These are phyloP conservation scores for Cicer judaicum DNA, from an alignment of 306 rosid species.

Conservation along the genomic window DNA sequence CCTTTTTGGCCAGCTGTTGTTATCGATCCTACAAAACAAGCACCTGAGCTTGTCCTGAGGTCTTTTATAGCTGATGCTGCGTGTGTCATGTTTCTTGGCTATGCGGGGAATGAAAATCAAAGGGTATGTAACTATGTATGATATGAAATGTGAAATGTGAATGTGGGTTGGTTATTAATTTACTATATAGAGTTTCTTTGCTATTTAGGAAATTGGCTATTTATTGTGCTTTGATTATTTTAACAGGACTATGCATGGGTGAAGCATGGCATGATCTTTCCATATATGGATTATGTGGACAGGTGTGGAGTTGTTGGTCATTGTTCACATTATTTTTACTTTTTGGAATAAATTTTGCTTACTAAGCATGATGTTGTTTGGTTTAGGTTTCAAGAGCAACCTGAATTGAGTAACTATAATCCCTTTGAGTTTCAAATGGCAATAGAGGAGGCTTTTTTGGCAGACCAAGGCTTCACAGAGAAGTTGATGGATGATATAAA, in stretches of 20 bases:
- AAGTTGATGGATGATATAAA: constrained; percentile 89
- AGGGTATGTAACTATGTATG: constrained; percentile 60
- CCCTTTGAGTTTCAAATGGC: constrained; percentile 83
- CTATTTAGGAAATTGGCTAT: constrained; percentile 42
- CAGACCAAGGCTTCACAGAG: constrained; percentile 91
- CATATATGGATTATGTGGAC: constrained; percentile 80
- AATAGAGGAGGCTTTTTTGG: constrained; percentile 93
- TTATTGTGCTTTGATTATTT: constrained; percentile 50
- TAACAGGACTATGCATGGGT: constrained; percentile 99
- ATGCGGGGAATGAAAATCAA: constrained; percentile 74
- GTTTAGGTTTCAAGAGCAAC: constrained; percentile 88
- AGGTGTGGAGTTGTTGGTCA: constrained; percentile 62
- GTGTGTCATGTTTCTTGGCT: constrained; percentile 98
- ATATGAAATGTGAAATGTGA: neutral
- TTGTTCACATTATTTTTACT: constrained; percentile 17
- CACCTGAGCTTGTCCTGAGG: constrained; percentile 92
- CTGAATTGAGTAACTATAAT: constrained; percentile 63
- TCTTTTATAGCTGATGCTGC: constrained; percentile 93
- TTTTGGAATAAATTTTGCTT: constrained; percentile 38
- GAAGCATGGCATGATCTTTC: constrained; percentile 85
- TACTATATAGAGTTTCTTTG: constrained; percentile 27
- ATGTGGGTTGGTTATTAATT: constrained; percentile 31
- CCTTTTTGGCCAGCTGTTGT: constrained; percentile 99
- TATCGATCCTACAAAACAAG: constrained; percentile 89
- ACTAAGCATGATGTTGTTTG: constrained; percentile 41